Evolutionary conservation across 192 early-diverging fungal species (phyloP), one percentile per base, ranked within the genome.

Genomic region (Neocallimastix lanati): DNA sequence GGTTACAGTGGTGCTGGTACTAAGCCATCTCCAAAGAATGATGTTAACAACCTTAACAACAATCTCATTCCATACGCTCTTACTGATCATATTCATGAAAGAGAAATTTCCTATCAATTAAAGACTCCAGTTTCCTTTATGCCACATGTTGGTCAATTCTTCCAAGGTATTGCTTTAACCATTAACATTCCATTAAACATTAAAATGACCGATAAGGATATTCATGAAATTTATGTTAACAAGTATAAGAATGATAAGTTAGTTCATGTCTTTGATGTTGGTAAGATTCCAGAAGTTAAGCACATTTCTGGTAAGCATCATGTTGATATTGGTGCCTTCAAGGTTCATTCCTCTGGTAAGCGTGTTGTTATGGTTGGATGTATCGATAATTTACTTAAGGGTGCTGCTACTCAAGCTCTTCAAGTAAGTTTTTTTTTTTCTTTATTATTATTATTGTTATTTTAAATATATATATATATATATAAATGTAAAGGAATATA

Each of bases 1-100:
- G 98, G 98, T 25, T 99, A 99, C 88, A 94, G 93, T 82, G 98
- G 98, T n/a, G 98, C 98, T 15, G 98, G 98, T 7, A 99, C 98
- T 35, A 96, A 93, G 80, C 96, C 98, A 67, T 96, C 94, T 78
- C 93, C 91, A 78, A 98, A 98, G 85, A 99, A 99, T 86, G 94
- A 99, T 84, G 87, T 93, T 40, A 90, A 86, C 33, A 92, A 93
- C 79, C 88, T 99, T 28, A 86, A 85, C 29, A 93, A 98, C 86
- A 98, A 97, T 83, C 78, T 99, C 33, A 91, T 99, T 79, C 94
- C 96, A 9, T 99, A 99, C 81, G 80, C 95, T 25, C 87, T 97
- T 13, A 95, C 94, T 14, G 92, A 92, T 85, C 98, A 99, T 85
- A 97, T 99, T 78, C 98, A 99, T 84, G 96, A 98, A 85, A 88